phyloP scores from a whole-genome alignment of 2,329 filamentous ascomycete species.

The Calonectria crousiana region DNA sequence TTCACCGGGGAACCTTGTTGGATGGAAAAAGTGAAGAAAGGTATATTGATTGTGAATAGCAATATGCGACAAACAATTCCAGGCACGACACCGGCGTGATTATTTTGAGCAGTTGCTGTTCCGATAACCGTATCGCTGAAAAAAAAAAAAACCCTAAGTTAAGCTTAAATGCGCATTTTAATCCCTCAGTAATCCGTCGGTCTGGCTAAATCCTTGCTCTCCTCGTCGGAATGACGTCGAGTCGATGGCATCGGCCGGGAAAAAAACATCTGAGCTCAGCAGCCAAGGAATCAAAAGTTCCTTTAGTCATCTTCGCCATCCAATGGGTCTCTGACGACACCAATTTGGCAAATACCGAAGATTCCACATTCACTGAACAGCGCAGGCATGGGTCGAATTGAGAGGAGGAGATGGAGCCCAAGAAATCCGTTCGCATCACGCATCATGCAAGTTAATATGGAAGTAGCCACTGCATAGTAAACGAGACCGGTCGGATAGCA shows the following conservation, averaged over 20 bases:
- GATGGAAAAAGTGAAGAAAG: not conserved
- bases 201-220: not conserved
- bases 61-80: not conserved
- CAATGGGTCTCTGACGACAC: not conserved
- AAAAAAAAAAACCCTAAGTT: not conserved
- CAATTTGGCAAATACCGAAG: not conserved
- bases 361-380: not conserved
- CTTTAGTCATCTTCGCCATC: not conserved
- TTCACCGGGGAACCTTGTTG: too few species aligned
- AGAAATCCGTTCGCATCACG: not conserved
- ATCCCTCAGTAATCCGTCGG: not conserved
- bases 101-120: not conserved
- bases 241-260: not conserved
- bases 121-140: not conserved
- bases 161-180: constrained; percentile 10
- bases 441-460: not conserved
- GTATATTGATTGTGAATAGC: not conserved
- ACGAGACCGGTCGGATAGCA: not conserved
- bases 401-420: not conserved
- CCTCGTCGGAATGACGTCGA: not conserved
- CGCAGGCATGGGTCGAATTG: not conserved
- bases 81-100: not conserved
- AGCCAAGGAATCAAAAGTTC: constrained; percentile 21
- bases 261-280: constrained; percentile 8
- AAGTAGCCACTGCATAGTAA: not conserved